phyloP scores from a whole-genome alignment of 805 yeast species.

The Candida wancherniae region DNA sequence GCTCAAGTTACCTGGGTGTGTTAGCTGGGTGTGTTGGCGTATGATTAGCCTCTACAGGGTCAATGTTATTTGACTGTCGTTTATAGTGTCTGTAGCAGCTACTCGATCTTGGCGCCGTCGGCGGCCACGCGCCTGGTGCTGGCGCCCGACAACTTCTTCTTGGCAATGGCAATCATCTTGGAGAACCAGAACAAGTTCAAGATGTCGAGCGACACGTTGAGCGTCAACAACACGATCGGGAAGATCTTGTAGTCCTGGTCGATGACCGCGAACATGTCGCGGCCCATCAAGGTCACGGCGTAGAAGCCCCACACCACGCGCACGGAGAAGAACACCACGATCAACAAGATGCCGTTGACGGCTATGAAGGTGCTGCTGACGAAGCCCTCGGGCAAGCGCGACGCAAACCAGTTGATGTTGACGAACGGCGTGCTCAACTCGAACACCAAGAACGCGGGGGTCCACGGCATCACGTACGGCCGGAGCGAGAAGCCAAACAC shows the following conservation, averaged over 20 bases:
- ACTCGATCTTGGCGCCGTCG: slow-evolving; percentile 10
- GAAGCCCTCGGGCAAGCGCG: slow-evolving; percentile 65
- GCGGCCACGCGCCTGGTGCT: slow-evolving; percentile 5
- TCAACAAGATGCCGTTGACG: slow-evolving; percentile 67
- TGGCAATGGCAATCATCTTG: slow-evolving; percentile 79
- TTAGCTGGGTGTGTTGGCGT: too few species aligned
- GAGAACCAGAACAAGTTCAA: slow-evolving; percentile 83
- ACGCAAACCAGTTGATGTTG: slow-evolving; percentile 86
- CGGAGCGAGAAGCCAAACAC: slow-evolving; percentile 61
- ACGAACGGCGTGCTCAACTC: slow-evolving; percentile 94
- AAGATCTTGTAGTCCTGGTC: slow-evolving; percentile 42
- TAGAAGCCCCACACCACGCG: slow-evolving; percentile 86
- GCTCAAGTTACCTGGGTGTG: too few species aligned
- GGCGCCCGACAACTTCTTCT: slow-evolving; percentile 35
- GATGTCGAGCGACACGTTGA: slow-evolving; percentile 59
- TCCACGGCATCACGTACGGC: slow-evolving; percentile 78
- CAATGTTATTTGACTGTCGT: too few species aligned
- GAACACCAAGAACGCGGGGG: slow-evolving; percentile 76
- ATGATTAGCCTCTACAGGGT: too few species aligned
- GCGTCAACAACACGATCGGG: slow-evolving; percentile 45
- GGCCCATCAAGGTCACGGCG: slow-evolving; percentile 53
- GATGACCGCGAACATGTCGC: slow-evolving; percentile 43
- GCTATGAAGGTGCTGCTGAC: slow-evolving; percentile 51
- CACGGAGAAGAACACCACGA: slow-evolving; percentile 66
- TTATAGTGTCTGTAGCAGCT: too few species aligned